Base-by-base conservation (phyloP, 1,284 basidiomycete species). In the Apiotrichum sp. region DNA sequence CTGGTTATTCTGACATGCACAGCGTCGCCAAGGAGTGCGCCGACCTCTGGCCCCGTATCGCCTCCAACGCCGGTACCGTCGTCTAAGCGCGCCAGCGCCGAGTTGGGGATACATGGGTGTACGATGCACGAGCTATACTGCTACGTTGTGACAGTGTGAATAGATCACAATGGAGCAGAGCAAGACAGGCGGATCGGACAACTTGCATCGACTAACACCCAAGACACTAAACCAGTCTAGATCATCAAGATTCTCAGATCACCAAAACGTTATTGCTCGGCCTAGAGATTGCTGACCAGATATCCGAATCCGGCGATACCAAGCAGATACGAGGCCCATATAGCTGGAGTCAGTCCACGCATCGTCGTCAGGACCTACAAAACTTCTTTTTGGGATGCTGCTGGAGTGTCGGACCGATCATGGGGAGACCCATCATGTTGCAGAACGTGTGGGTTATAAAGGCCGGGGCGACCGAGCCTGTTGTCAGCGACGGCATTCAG, bases 21-120 rank as follows among this genome's bases (percentile, higher is more conserved):
- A 73, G 71, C 60, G 72, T 74, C 64, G 70, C 71, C 61, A 77
- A 76, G 67, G 74, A 76, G 64, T 78, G 74, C 66, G 93, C 93
- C 74, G 95, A 98, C 83, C 84, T 98, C 64, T 98, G 96, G 95
- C 95, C 95, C 65, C 93, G 95, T 93, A 98, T 98, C 70, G 89
- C 89, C 60, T 92, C 93, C 66, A 98, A 98, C 81, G 93, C 93
- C 64, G 93, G 93, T 75, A 98, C 93, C 64, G 95, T 98, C 77
- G 95, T 98, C 67, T 83, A 82, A 80, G 56, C 49, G 52, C 41
- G 31, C 32, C 40, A 45, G 50, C 36, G 47, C 47, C 4, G 42
- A 47, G 54, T 57, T 47, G 57, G 57, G 55, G 57, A 49, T 62
- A 57, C 55, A 54, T 56, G 55, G 54, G 57, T 59, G 61, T 61